Base-by-base conservation (phyloP, 352 stramenopile genomes). In the Globisporangium acanthophoron region DNA sequence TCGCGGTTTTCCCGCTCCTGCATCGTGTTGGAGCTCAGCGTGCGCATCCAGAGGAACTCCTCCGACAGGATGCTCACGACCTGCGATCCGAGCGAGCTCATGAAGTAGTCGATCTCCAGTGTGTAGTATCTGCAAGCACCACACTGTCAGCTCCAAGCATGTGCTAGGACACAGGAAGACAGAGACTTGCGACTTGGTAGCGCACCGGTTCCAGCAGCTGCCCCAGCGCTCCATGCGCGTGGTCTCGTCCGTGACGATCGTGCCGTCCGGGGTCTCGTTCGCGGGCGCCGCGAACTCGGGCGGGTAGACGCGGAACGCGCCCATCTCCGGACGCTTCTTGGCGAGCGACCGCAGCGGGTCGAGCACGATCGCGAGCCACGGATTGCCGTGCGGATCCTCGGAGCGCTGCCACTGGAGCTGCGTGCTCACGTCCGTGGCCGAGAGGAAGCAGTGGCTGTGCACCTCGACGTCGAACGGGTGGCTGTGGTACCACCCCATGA, bases 401-500 rank as follows among this genome's bases (percentile, higher is more conserved):
- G 90, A 93, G 41, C 96, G 83, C 73, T 99, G 97, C 97, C 97
- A 99, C 61, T 98, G 91, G 16, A 99, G 74, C 74, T 99, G 97
- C 54, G 97, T 99, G 50, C 78, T 97, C 45, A 99, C 79, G 72
- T 99, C 97, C 11, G 96, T 99, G 49, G 90, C 89, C 54, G 88
- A 98, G 21, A 99, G 76, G 71, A 99, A 99, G 76, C 97, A 99
- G 71, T 99, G 96, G 58, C 80, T 93, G 59, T 88, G 92, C 65
- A 99, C 85, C 58, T 96, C 81, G 7, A 99, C 87, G 69, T 99
- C 97, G 66, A 99, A 99, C 6, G 97, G 97, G 64, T 99, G 97
- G 62, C 89, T 97, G 72, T 99, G 97, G 80, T 99, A 99, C 97
- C 97, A 99, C 56, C 97, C 97, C 92, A 98, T 98, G 66, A 99